Evolutionary conservation across 306 rosid species (phyloP).

Genomic region (Datisca glomerata): DNA sequence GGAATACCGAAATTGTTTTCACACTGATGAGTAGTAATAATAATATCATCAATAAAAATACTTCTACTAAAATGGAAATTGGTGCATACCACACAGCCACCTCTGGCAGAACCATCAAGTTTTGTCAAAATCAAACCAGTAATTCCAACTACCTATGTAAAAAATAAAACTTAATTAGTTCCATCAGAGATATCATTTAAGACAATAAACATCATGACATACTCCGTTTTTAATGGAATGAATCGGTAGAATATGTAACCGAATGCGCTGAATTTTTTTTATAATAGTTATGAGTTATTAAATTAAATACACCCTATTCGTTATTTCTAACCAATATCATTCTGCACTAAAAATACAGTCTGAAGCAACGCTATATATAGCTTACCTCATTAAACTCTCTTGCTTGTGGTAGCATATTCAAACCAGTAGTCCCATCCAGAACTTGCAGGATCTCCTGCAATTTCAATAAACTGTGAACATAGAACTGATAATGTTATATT

Average conservation of each 20-base stretch:
- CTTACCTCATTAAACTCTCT: conserved; percentile 90
- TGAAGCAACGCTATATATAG: not conserved
- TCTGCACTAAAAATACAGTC: too few species aligned
- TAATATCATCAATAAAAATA: too few species aligned
- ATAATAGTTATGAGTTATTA: too few species aligned
- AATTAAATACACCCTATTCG: too few species aligned
- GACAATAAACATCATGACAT: too few species aligned
- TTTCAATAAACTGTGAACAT: conserved; percentile 1
- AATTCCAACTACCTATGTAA: conserved; percentile 69
- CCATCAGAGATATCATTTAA: too few species aligned
- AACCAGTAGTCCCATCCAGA: conserved; percentile 95
- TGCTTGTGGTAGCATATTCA: conserved; percentile 97
- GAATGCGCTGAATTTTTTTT: too few species aligned
- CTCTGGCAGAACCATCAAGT: conserved; percentile 96
- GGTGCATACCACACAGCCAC: conserved; percentile 91
- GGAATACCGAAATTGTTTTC: too few species aligned
- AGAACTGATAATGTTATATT: not conserved
- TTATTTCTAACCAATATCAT: too few species aligned
- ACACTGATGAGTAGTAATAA: too few species aligned
- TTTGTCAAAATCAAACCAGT: conserved; percentile 90
- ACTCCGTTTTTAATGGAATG: too few species aligned
- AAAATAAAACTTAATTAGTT: not conserved
- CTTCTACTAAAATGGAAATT: not conserved
- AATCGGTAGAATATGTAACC: too few species aligned
- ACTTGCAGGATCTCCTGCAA: conserved; percentile 89